Base-by-base conservation (phyloP, 768 basidiomycete species). In the Mycena leptocephala region DNA sequence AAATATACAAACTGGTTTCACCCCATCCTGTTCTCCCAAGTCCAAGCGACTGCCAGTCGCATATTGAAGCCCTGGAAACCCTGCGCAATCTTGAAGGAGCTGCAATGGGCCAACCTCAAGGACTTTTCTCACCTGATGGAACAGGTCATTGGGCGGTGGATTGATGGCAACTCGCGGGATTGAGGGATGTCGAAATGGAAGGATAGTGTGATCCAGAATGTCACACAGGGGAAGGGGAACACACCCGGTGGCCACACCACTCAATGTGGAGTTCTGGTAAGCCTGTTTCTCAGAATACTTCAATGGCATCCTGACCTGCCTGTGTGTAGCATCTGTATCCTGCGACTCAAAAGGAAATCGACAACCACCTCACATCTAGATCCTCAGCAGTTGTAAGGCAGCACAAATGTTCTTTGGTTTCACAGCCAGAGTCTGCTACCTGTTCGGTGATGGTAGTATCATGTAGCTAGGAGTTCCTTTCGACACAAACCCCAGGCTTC, bases 131-230 rank as follows among this genome's bases (percentile, higher is more conserved):
- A 22, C 22, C 51, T 73, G 26, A 68, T 53, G 16, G 22, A 51
- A 56, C 77, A 76, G 59, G 74, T 76, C 28, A n/a, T 78, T 30
- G 77, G 75, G 30, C n/a, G 35, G 2, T 78, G 77, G 77, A 76
- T 66, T 13, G 65, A 66, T 24, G 8, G 11, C 20, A 48, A 76
- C 22, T 35, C 71, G 33, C 51, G 48, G 35, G 20, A 22, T 26
- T 69, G 59, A 7, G 56, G 56, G 30, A 26, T 28, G 8, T 59
- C 58, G 41, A 28, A 46, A 18, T 70, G 55, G 68, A 70, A 24
- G 55, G 55, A 28, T 20, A 20, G 26, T 1, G 30, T 70, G 8
- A 28, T 70, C 16, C 7, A 13, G 30, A 58, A 58, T 10, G 68
- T 59, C 3, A 56, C 28, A 41, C 9, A 37, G 6, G 37, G 53